Evolutionary conservation across 176 grass and related monocot species (phyloP).

Genomic region (Hordeum marinum): DNA sequence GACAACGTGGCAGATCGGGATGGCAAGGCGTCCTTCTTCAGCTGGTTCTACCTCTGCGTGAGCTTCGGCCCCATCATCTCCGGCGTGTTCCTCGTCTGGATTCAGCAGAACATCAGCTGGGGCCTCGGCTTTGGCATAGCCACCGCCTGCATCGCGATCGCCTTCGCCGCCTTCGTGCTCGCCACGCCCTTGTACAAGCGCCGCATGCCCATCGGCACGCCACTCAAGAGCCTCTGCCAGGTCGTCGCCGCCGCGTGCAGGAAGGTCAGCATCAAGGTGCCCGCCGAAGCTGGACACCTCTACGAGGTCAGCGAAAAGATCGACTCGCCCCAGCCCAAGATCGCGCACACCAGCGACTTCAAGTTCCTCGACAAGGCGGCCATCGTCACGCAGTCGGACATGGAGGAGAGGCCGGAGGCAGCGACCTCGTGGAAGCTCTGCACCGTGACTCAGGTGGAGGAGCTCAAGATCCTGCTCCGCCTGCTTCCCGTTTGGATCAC

Average conservation of each 20-base stretch:
- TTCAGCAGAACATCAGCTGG: constrained; percentile 68
- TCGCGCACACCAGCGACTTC: constrained; percentile 64
- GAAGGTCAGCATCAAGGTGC: constrained; percentile 23
- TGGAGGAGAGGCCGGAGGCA: constrained; percentile 26
- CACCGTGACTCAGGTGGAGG: constrained; percentile 75
- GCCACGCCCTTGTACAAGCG: constrained; percentile 50
- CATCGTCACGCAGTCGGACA: constrained; percentile 35
- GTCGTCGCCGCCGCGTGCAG: constrained; percentile 48
- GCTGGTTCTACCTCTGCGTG: constrained; percentile 75
- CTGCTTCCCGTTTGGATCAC: constrained; percentile 60
- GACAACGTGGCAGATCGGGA: constrained; percentile 37
- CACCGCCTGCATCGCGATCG: constrained; percentile 56
- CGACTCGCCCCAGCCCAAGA: constrained; percentile 18
- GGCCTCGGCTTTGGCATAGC: constrained; percentile 59
- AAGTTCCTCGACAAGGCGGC: constrained; percentile 57
- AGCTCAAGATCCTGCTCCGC: constrained; percentile 60
- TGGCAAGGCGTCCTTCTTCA: constrained; percentile 59
- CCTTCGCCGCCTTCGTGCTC: constrained; percentile 48
- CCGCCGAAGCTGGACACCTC: constrained; percentile 29
- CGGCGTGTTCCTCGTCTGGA: constrained; percentile 58
- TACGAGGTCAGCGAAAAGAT: constrained; percentile 47
- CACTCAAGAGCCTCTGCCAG: constrained; percentile 51
- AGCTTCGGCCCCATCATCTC: constrained; percentile 55
- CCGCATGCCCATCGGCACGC: constrained; percentile 52
- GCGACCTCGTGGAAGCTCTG: constrained; percentile 42